phyloP scores from a whole-genome alignment of 1,284 basidiomycete genomes.

The Leccinum cinnamomeum region DNA sequence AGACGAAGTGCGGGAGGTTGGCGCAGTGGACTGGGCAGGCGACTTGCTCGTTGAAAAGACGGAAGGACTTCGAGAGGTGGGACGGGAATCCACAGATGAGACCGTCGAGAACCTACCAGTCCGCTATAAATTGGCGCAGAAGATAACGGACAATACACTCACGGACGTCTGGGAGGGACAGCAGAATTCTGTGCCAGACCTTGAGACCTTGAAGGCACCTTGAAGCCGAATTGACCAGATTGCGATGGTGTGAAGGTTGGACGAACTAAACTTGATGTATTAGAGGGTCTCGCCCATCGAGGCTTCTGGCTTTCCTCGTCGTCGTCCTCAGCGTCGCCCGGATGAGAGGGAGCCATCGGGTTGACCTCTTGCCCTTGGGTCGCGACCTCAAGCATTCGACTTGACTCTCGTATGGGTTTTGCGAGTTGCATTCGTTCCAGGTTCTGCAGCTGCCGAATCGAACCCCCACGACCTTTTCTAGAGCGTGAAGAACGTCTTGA shows the following conservation, averaged over 20 bases:
- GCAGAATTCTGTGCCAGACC: not conserved
- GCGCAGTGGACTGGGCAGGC: not conserved
- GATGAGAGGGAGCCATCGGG: not conserved
- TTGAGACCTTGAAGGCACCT: not conserved
- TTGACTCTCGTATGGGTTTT: not conserved
- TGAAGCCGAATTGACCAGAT: not conserved
- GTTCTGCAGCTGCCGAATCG: not conserved
- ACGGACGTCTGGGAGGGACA: not conserved
- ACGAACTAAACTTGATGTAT: not conserved
- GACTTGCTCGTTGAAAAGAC: not conserved
- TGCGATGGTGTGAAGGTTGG: not conserved
- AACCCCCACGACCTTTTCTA: not conserved
- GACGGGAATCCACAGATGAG: not conserved
- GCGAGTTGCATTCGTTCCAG: not conserved
- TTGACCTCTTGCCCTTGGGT: not conserved
- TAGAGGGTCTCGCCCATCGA: not conserved
- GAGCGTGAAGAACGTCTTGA: not conserved
- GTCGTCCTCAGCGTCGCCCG: not conserved
- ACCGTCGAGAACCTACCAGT: not conserved
- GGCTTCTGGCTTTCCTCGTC: not conserved
- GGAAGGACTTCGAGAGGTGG: not conserved
- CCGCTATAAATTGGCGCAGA: not conserved
- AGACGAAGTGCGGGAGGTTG: not conserved
- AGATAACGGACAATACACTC: not conserved
- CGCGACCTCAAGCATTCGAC: not conserved